Evolutionary conservation across 257 asterid genomes (phyloP).

Genomic region (Coffea eugenioides): DNA sequence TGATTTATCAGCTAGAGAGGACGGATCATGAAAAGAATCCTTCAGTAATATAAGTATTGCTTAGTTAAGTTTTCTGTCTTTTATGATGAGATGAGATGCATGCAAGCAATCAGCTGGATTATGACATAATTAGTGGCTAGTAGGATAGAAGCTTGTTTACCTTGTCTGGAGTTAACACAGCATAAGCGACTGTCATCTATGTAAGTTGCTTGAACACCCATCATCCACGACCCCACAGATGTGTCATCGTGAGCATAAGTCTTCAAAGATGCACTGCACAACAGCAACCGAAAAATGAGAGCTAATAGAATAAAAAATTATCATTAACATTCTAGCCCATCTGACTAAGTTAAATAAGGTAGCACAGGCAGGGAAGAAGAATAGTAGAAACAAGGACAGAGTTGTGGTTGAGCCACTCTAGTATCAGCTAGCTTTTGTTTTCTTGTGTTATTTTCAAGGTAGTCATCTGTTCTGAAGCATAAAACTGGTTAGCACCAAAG

Average conservation of each 20-base stretch:
- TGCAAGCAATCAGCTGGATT: neutral
- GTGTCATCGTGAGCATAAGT: constrained; percentile 76
- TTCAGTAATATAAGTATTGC: neutral
- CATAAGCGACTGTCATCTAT: constrained; percentile 80
- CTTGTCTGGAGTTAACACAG: constrained; percentile 67
- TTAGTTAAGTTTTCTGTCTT: neutral
- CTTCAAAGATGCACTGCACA: constrained; percentile 79
- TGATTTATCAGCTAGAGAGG: neutral
- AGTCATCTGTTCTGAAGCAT: neutral
- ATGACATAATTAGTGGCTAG: neutral
- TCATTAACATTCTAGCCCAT: neutral
- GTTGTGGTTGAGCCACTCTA: neutral
- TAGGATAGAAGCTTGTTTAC: constrained; percentile 28
- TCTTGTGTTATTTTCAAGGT: neutral
- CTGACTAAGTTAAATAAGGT: neutral
- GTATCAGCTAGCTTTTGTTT: neutral
- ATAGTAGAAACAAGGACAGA: neutral
- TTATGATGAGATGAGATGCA: neutral
- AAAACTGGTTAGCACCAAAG: neutral
- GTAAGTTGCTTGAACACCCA: constrained; percentile 78
- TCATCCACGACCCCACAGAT: constrained; percentile 97
- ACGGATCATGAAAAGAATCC: neutral
- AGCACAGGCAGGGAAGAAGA: neutral
- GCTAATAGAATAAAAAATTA: neutral
- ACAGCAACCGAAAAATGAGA: constrained; percentile 7